These are phyloP conservation scores for Tolypocladium inflatum DNA, from an alignment of 2,329 filamentous ascomycete genomes.

Conservation along the genomic window DNA sequence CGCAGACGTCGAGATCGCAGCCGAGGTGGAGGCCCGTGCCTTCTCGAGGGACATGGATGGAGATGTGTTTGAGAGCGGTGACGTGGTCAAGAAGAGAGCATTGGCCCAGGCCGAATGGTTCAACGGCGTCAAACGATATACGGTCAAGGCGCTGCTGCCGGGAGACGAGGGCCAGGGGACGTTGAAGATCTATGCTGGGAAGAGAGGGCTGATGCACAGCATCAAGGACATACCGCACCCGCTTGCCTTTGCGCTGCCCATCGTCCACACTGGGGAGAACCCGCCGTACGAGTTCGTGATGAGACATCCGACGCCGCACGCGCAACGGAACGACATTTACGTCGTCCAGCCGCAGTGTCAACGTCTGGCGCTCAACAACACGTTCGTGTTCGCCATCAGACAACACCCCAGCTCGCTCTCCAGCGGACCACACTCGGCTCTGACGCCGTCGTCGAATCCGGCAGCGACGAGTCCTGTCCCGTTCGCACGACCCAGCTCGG, in stretches of 20 bases:
- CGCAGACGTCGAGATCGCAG: conserved; percentile 80
- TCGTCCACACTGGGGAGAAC: conserved; percentile 85
- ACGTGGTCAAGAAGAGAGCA: conserved; percentile 74
- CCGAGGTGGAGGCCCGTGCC: conserved; percentile 79
- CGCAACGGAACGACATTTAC: conserved; percentile 94
- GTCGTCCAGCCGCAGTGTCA: conserved; percentile 92
- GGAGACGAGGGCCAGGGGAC: conserved; percentile 84
- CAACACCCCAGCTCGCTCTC: conserved; percentile 66
- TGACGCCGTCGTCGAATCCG: conserved; percentile 37
- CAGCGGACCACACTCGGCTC: conserved; percentile 19
- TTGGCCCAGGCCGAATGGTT: conserved; percentile 90
- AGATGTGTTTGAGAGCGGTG: conserved; percentile 87
- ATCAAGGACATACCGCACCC: conserved; percentile 94
- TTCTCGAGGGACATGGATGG: conserved; percentile 79
- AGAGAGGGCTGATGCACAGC: conserved; percentile 91
- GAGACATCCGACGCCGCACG: conserved; percentile 91
- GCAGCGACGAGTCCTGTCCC: conserved; percentile 48
- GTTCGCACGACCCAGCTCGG: conserved; percentile 49
- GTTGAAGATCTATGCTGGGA: conserved; percentile 88
- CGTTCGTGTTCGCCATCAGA: conserved; percentile 91
- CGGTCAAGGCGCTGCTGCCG: conserved; percentile 83
- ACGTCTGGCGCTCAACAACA: conserved; percentile 85
- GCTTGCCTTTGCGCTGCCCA: conserved; percentile 78
- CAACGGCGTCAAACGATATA: conserved; percentile 78
- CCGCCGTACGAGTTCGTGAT: conserved; percentile 89